phyloP scores from a whole-genome alignment of 202 grass and related monocot genomes.

The Digitaria exilis region DNA sequence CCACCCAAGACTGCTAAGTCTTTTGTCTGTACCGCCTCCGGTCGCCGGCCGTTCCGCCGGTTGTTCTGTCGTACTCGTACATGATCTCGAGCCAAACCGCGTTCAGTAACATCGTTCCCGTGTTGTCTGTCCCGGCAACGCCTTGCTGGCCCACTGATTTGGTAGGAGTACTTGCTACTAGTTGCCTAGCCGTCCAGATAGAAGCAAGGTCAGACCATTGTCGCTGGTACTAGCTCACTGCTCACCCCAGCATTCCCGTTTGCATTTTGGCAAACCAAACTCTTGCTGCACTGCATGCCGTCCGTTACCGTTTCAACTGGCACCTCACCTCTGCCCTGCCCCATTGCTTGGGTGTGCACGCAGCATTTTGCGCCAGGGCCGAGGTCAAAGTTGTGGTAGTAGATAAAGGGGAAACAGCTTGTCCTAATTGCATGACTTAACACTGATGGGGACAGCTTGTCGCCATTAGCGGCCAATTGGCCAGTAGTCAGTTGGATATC shows the following conservation, averaged over 20 bases:
- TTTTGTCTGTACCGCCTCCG: neutral
- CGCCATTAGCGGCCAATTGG: neutral
- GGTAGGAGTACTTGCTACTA: neutral
- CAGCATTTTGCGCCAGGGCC: no score
- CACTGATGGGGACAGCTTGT: conserved; percentile 3
- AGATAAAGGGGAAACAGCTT: neutral
- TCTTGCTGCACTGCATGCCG: neutral
- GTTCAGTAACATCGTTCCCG: neutral
- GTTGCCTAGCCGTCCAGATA: neutral
- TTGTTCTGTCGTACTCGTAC: no score
- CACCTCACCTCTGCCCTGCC: no score
- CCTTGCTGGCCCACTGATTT: neutral
- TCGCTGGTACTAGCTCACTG: neutral
- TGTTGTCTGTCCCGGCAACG: neutral
- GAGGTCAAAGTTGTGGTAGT: neutral
- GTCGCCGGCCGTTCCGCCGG: neutral
- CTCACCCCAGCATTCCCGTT: neutral
- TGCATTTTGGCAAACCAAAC: neutral
- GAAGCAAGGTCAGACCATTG: neutral
- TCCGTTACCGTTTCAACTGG: neutral
- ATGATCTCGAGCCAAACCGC: neutral
- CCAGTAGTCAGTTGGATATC: no score
- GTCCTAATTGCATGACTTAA: conserved; percentile 6
- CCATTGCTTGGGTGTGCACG: neutral
- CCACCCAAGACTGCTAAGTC: neutral